Conservation (phyloP, 2,329 filamentous ascomycete genomes). For the Neonectria coccinea region DNA sequence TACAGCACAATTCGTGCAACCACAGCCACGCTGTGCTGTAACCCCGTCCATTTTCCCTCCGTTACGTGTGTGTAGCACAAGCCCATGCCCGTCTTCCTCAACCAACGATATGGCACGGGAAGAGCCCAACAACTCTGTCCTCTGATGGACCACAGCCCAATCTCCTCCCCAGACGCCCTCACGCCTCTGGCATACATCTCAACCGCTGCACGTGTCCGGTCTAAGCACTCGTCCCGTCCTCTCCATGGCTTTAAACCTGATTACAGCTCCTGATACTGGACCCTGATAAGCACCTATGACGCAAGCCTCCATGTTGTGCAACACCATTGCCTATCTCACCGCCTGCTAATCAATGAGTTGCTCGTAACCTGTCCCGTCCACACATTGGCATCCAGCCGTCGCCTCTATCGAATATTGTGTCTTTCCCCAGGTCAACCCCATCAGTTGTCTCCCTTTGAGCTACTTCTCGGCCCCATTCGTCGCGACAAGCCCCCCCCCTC, state of each 20-base stretch:
- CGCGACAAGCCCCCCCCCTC: conserved; percentile 13
- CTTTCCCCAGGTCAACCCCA: conserved; percentile 4
- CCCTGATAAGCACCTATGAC: background rate
- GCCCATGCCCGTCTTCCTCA: conserved; percentile 11
- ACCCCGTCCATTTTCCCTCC: conserved; percentile 4
- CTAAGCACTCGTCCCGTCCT: background rate
- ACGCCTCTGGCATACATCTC: conserved; percentile 10
- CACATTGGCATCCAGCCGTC: background rate
- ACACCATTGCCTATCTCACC: conserved; percentile 2
- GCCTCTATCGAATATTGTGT: background rate
- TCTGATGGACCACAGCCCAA: conserved; percentile 3
- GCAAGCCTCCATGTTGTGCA: conserved; percentile 4
- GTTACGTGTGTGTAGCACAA: conserved; percentile 1
- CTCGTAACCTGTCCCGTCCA: conserved; percentile 1
- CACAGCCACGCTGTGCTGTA: conserved; percentile 5
- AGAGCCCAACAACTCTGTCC: conserved; percentile 1
- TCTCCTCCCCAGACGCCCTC: conserved; percentile 10
- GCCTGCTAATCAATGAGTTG: background rate
- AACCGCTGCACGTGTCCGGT: conserved; percentile 12
- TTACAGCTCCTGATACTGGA: background rate
- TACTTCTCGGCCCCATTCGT: conserved; percentile 9
- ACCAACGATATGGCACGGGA: background rate
- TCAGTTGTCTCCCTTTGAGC: background rate
- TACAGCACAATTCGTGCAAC: background rate
- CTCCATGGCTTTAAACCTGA: background rate